Percentiles rank a stretch among this genome's conserved stretches.
These are phyloP conservation scores for Pichia rugopelliculosa DNA, from an alignment of 805 yeast genomes.

Conservation along the genomic window DNA sequence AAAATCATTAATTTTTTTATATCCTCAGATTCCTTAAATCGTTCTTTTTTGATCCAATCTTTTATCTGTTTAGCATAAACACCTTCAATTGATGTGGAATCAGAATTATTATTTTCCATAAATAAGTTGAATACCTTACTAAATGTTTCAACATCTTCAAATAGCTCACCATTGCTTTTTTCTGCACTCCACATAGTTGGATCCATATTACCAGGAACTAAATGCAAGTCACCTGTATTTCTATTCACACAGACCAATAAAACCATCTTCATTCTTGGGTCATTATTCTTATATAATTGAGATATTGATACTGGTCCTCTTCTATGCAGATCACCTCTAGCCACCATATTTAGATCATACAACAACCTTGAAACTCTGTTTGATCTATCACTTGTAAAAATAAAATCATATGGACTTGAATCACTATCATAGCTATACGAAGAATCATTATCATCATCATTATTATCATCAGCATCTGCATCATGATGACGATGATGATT, in stretches of 20 bases:
- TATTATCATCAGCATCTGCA: constrained; percentile 8
- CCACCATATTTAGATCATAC: constrained; percentile 19
- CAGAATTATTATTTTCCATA: not conserved
- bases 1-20: constrained; percentile 22
- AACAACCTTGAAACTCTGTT: constrained; percentile 24
- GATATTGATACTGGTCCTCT: constrained; percentile 21
- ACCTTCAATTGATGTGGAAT: not conserved
- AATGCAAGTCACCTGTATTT: constrained; percentile 27
- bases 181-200: constrained; percentile 29
- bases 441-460: constrained; percentile 10
- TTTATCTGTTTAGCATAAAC: constrained; percentile 1
- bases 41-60: constrained; percentile 10
- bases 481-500: not conserved
- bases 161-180: constrained; percentile 28
- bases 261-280: constrained; percentile 17
- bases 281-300: constrained; percentile 22
- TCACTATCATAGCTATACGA: not conserved
- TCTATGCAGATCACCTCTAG: constrained; percentile 24
- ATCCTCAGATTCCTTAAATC: constrained; percentile 4
- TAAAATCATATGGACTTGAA: constrained; percentile 19
- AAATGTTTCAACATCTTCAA: constrained; percentile 25
- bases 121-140: constrained; percentile 18
- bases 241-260: constrained; percentile 26
- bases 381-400: constrained; percentile 27
- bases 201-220: constrained; percentile 29